Evolutionary conservation across 768 basidiomycete species (phyloP).

Genomic region (Austroboletus eburneus): DNA sequence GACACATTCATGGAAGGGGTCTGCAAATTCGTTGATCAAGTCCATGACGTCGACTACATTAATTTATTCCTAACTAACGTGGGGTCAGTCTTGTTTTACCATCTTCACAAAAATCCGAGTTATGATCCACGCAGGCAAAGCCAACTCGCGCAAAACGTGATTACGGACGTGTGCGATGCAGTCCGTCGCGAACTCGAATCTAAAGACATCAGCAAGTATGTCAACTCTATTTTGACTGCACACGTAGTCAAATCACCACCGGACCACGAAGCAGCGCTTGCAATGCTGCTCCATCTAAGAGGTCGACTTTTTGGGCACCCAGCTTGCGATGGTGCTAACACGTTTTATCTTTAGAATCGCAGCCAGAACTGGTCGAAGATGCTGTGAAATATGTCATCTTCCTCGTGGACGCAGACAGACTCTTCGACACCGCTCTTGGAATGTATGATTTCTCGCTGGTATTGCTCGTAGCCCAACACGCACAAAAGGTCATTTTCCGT

Average conservation of each 20-base stretch:
- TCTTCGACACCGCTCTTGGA: slow-evolving; percentile 93
- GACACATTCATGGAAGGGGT: slow-evolving; percentile 60
- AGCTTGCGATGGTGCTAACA: background rate
- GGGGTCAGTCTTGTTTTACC: slow-evolving; percentile 48
- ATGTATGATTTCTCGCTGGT: slow-evolving; percentile 99
- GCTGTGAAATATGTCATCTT: slow-evolving; percentile 99
- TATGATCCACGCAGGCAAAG: slow-evolving; percentile 47
- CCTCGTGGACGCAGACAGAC: slow-evolving; percentile 84
- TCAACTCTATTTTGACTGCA: slow-evolving; percentile 89
- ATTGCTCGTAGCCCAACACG: slow-evolving; percentile 92
- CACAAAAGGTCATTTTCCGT: slow-evolving; percentile 75
- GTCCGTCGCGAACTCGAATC: slow-evolving; percentile 69
- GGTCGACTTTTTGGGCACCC: slow-evolving; percentile 42
- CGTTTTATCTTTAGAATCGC: slow-evolving; percentile 25
- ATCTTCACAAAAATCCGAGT: background rate
- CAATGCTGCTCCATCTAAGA: slow-evolving; percentile 70
- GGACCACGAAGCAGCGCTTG: slow-evolving; percentile 82
- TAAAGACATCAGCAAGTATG: slow-evolving; percentile 70
- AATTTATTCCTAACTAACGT: slow-evolving; percentile 87
- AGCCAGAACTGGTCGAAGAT: slow-evolving; percentile 83
- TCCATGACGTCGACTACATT: slow-evolving; percentile 86
- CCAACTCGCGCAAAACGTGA: slow-evolving; percentile 49
- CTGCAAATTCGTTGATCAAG: slow-evolving; percentile 71
- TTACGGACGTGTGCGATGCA: slow-evolving; percentile 71
- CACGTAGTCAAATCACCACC: slow-evolving; percentile 90